Percentiles rank a stretch among this genome's conserved stretches.
Conservation (phyloP, 352 stramenopile genomes). For the Phytopythium helicoides region DNA sequence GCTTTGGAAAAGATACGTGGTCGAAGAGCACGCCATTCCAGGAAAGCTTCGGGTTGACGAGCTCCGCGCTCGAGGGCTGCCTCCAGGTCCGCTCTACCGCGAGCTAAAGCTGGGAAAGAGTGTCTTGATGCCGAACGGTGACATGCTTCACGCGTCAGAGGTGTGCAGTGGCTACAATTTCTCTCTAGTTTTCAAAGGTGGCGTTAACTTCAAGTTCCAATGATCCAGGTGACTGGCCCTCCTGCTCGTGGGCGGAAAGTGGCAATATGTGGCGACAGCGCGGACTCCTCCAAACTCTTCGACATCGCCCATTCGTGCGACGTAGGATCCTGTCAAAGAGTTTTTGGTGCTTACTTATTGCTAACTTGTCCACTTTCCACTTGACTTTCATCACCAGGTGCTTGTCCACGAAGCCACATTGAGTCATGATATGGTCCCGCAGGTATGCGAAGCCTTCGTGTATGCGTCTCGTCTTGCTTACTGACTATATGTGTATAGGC, state of each 20-base stretch:
- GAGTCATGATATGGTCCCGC: slow-evolving; percentile 63
- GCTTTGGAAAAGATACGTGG: slow-evolving; percentile 52
- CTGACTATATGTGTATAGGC: slow-evolving; percentile 43
- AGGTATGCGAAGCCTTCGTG: slow-evolving; percentile 18
- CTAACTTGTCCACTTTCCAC: too few species aligned
- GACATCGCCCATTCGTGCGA: slow-evolving; percentile 76
- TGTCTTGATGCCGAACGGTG: slow-evolving; percentile 80
- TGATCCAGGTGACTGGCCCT: slow-evolving; percentile 49
- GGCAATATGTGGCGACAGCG: slow-evolving; percentile 75
- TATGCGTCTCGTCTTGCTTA: not conserved
- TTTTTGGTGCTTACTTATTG: too few species aligned
- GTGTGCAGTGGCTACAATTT: slow-evolving; percentile 32
- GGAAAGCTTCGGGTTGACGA: slow-evolving; percentile 88
- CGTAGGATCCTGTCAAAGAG: slow-evolving; percentile 23
- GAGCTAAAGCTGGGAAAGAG: slow-evolving; percentile 86
- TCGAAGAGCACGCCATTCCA: slow-evolving; percentile 68
- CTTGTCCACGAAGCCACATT: slow-evolving; percentile 87
- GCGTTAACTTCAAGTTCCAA: too few species aligned
- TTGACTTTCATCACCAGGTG: slow-evolving; percentile 36
- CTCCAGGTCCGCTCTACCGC: slow-evolving; percentile 86
- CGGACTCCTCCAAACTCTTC: slow-evolving; percentile 71
- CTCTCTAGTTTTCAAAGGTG: too few species aligned
- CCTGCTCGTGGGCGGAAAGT: slow-evolving; percentile 64
- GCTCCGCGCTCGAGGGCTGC: slow-evolving; percentile 78
- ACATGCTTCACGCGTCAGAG: slow-evolving; percentile 73